These are phyloP conservation scores for Chlorella sp. DNA, from an alignment of 139 green algal genomes.

Conservation along the genomic window DNA sequence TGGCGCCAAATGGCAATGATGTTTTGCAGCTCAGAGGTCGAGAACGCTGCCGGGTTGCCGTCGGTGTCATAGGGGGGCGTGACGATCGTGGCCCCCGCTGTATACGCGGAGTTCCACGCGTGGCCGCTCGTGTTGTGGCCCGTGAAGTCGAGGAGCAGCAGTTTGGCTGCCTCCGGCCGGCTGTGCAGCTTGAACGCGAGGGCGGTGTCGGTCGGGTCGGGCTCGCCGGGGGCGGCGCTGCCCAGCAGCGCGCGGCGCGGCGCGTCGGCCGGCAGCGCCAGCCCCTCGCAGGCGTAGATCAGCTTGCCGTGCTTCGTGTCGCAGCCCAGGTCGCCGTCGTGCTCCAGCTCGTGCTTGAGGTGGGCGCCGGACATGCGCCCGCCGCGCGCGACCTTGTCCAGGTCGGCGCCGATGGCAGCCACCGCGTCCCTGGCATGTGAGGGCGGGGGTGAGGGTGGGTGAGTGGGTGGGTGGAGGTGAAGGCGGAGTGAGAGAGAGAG, in stretches of 20 bases:
- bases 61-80: constrained; percentile 2
- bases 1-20: constrained; percentile 8
- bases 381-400: not conserved
- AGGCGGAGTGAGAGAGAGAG: too few species aligned
- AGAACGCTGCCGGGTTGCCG: not conserved
- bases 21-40: not conserved
- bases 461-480: too few species aligned
- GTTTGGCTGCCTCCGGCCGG: not conserved
- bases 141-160: not conserved
- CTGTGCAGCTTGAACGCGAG: constrained; percentile 1
- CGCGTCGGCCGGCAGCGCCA: not conserved
- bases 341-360: not conserved
- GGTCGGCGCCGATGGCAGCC: not conserved
- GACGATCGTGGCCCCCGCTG: not conserved
- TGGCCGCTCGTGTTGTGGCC: not conserved
- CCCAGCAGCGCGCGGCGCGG: not conserved
- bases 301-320: not conserved
- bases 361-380: not conserved
- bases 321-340: not conserved
- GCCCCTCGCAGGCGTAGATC: not conserved
- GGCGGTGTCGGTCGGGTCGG: not conserved
- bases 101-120: not conserved
- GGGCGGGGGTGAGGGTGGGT: too few species aligned
- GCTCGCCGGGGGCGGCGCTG: not conserved
- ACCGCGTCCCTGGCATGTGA: not conserved